Evolutionary conservation across 441 rosid genomes (phyloP), one percentile per base, ranked within the genome.

Genomic region (Eutrema salsugineum): DNA sequence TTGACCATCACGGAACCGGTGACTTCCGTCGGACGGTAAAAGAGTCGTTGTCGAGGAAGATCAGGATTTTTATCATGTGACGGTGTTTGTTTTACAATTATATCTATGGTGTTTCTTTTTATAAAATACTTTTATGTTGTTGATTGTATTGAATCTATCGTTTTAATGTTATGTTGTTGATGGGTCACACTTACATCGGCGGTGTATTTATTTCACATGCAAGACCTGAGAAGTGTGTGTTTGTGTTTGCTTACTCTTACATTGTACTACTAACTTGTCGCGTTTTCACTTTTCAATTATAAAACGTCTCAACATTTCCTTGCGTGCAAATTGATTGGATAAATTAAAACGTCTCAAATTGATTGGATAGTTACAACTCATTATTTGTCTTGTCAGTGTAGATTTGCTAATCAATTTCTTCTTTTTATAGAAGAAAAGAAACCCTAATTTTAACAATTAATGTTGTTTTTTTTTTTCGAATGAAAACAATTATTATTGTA

Each of bases 1-100:
- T 59, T 67, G 63, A 60, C 63, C 0, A 3, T 66, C 10, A 67
- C 73, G 56, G 73, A 74, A 67, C 22, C 63, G 20, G 0, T 67
- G 22, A 60, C 73, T 30, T 74, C 73, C 0, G 15, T n/a, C 2
- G 56, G 62, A 49, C 40, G 68, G 14, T 66, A 32, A 66, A 19
- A 73, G 27, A 9, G 28, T 64, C 36, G 56, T 30, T 27, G 35
- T 24, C 36, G 24, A 43, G 19, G 33, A 44, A 32, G 48, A 9
- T 53, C 38, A 6, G 39, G 17, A 5, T 15, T 42, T 42, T 40
- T 14, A 54, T 15, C 27, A 53, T 62, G 8, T 40, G 44, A 36
- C 30, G 15, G 61, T 71, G 55, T 46, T 36, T 16, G 38, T 2
- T 63, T 51, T n/a, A 50, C 32, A 51, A 15, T 15, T 11, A 33